Evolutionary conservation across 1,139 yeast species (phyloP).

Genomic region (Suhomyces panamericanus): DNA sequence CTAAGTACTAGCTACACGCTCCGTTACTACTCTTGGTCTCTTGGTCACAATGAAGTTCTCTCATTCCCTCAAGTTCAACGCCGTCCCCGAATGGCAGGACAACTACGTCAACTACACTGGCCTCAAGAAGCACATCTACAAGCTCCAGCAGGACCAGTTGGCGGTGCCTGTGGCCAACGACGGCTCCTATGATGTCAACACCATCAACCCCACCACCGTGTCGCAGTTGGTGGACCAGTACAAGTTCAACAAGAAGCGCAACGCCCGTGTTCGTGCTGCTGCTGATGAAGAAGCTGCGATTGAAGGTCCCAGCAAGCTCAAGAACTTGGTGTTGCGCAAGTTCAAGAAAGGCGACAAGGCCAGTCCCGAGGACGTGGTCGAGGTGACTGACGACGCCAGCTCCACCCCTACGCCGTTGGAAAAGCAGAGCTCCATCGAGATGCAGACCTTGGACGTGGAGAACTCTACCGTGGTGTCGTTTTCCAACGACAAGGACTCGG

Average conservation of each 20-base stretch:
- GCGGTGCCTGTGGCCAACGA: constrained; percentile 23
- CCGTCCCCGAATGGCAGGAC: constrained; percentile 81
- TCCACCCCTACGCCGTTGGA: constrained; percentile 1
- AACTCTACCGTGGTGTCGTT: constrained; percentile 13
- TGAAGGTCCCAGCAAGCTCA: background rate
- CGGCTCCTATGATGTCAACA: constrained; percentile 25
- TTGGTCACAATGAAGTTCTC: constrained; percentile 85
- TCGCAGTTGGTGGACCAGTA: constrained; percentile 27
- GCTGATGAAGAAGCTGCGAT: background rate
- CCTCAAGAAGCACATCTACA: constrained; percentile 61
- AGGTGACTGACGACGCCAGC: background rate
- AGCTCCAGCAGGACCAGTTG: constrained; percentile 41
- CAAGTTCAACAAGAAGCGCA: constrained; percentile 9
- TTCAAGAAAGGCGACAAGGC: constrained; percentile 7
- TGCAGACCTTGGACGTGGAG: constrained; percentile 10
- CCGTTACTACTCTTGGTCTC: no score
- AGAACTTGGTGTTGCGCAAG: constrained; percentile 9
- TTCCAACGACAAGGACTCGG: constrained; percentile 4
- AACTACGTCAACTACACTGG: constrained; percentile 64
- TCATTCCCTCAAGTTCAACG: constrained; percentile 72
- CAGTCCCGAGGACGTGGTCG: background rate
- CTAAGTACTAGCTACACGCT: no score
- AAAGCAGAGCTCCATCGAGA: constrained; percentile 10
- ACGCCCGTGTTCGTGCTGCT: background rate
- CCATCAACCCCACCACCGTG: constrained; percentile 26